phyloP scores from a whole-genome alignment of 805 yeast genomes.

The Tetrapisispora arboricola region DNA sequence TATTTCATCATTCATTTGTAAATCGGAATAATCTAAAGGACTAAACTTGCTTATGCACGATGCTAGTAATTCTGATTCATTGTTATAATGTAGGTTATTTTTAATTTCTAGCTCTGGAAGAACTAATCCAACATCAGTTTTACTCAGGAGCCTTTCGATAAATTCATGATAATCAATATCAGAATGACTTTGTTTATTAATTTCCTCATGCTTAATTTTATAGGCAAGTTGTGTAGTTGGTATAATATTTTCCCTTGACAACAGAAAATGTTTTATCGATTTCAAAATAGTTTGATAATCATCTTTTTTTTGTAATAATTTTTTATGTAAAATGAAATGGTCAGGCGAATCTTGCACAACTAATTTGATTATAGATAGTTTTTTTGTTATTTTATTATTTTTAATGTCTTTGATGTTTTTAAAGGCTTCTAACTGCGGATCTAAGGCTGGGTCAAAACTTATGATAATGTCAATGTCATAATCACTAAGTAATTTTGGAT shows the following conservation, averaged over 20 bases:
- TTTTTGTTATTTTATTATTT: neutral
- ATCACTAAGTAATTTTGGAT: slow-evolving; percentile 24
- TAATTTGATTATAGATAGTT: slow-evolving; percentile 38
- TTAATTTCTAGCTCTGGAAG: slow-evolving; percentile 1
- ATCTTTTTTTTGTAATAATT: slow-evolving; percentile 4
- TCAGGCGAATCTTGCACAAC: slow-evolving; percentile 37
- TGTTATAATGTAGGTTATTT: neutral
- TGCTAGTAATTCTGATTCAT: neutral
- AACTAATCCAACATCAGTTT: neutral
- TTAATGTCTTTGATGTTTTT: slow-evolving; percentile 13
- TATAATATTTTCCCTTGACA: slow-evolving; percentile 8
- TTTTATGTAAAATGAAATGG: slow-evolving; percentile 27
- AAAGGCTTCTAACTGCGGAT: slow-evolving; percentile 26
- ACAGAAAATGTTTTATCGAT: slow-evolving; percentile 23
- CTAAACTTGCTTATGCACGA: slow-evolving; percentile 5
- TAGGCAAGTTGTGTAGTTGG: neutral
- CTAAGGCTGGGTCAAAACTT: slow-evolving; percentile 38
- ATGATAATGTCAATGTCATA: slow-evolving; percentile 35
- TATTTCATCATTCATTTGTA: slow-evolving; percentile 2
- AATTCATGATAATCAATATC: neutral
- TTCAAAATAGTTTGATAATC: slow-evolving; percentile 17
- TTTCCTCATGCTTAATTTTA: neutral
- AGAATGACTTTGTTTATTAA: neutral
- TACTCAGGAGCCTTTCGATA: neutral
- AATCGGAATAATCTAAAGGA: slow-evolving; percentile 6